phyloP scores from a whole-genome alignment of 1,139 yeast genomes.

The Wickerhamomyces sp. region DNA sequence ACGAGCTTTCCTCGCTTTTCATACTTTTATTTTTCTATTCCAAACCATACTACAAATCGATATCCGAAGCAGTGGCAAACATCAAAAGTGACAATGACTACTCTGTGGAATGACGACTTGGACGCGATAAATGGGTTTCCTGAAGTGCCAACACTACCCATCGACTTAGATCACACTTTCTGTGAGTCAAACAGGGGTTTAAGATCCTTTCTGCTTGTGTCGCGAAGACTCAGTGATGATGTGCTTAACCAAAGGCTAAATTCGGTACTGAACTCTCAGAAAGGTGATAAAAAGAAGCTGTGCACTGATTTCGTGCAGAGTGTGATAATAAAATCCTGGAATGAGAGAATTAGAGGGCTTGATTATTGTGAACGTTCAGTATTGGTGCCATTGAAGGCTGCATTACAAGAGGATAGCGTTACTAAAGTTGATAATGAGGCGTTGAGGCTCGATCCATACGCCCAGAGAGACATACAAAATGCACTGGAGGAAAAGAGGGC shows the following conservation, averaged over 20 bases:
- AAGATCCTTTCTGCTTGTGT: conserved; percentile 33
- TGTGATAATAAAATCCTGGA: conserved; percentile 39
- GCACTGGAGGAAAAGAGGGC: conserved; percentile 24
- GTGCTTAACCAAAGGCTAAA: conserved; percentile 35
- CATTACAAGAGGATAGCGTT: conserved; percentile 19
- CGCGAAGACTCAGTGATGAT: conserved; percentile 42
- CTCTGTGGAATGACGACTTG: conserved; percentile 14
- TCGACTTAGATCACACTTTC: conserved; percentile 23
- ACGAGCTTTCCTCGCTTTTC: no score
- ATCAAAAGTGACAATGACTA: conserved; percentile 16
- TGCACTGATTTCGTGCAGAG: conserved; percentile 30
- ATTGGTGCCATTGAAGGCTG: conserved; percentile 25
- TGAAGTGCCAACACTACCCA: conserved; percentile 10
- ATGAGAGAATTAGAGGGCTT: conserved; percentile 31
- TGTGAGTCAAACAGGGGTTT: conserved; percentile 36
- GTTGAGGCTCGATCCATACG: conserved; percentile 42
- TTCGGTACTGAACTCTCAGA: conserved; percentile 22
- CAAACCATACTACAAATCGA: no score
- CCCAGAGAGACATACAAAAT: conserved; percentile 31
- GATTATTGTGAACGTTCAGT: conserved; percentile 33
- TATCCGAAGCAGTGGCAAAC: no score
- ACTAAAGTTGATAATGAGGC: conserved; percentile 15
- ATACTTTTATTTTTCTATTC: no score
- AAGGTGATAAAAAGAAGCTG: conserved; percentile 8
- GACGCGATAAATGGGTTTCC: conserved; percentile 15